Base-by-base conservation (phyloP, 345 rosid species). In the Turritis glabra region DNA sequence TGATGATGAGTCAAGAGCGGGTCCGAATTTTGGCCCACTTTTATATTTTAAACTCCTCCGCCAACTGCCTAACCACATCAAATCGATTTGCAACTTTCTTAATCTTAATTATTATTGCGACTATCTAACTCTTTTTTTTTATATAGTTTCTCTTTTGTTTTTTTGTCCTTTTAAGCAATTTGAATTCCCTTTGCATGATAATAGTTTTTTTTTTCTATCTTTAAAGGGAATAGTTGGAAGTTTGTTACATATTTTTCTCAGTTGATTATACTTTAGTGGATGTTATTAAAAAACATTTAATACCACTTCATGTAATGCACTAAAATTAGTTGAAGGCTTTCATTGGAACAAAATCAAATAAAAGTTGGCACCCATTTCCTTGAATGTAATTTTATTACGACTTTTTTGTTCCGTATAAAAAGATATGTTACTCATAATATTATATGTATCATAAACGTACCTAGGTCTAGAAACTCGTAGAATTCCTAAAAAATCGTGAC, bases 51-150 rank as follows among this genome's bases (percentile, higher is more conserved):
- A 44, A 46, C 52, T 35, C n/a, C 23, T 58, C 8, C 62, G 79
- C 73, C 67, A 61, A 58, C 54, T 75, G 67, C 60, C 74, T 40
- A 67, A 67, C 44, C 67, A 51, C 79, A 67, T 67, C 54, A 67
- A 67, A 67, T 57, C 73, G 58, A 47, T 19, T 48, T 66, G n/a
- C 76, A 72, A 72, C 69, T 67, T 57, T 66, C 21, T 54, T 44
- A 17, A 17, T 25, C 57, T 29, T n/a, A 55, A 62, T 61, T 25
- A 67, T 73, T 64, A 30, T 43, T 38, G 40, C 12, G 13, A 43
- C 32, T 37, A 27, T 43, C 6, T 27, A 27, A 8, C 5, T 12
- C 1, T 12, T 3, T 1, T 43, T 3, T 10, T 47, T 47, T 47
- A 38, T 48, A 37, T 26, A 67, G 79, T 48, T 21, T 67, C 74